Conservation (phyloP, 305 asterid species). For the Fraxinus baroniana region DNA sequence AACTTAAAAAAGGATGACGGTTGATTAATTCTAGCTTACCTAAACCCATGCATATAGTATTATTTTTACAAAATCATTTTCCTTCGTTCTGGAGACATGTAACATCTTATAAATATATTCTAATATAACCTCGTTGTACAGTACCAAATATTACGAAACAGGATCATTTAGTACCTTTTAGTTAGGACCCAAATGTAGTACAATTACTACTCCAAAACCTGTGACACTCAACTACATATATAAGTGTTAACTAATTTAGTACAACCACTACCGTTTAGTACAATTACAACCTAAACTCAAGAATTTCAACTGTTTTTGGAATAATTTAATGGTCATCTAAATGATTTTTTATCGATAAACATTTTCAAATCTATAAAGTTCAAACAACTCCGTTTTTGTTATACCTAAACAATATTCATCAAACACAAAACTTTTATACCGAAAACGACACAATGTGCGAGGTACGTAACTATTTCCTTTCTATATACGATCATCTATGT, state of each 20-base stretch:
- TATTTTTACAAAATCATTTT: background rate
- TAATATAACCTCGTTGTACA: background rate
- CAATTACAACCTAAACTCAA: background rate
- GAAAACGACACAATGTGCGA: constrained; percentile 46
- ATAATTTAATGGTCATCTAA: background rate
- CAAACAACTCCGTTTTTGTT: constrained; percentile 31
- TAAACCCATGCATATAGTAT: background rate
- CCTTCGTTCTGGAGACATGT: background rate
- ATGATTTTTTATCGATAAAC: background rate
- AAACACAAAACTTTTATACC: background rate
- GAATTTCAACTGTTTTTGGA: background rate
- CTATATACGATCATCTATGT: background rate
- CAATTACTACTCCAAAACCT: background rate
- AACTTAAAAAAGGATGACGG: background rate
- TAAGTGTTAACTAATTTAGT: background rate
- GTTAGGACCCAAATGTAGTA: background rate
- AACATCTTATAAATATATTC: background rate
- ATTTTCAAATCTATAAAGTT: constrained; percentile 28
- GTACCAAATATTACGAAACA: background rate
- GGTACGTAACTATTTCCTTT: constrained; percentile 34
- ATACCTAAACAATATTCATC: background rate
- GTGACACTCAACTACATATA: background rate
- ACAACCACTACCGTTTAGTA: background rate
- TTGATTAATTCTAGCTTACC: background rate
- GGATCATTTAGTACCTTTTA: background rate